phyloP scores from a whole-genome alignment of 2,329 filamentous ascomycete genomes.

The Fusarium sp. region DNA sequence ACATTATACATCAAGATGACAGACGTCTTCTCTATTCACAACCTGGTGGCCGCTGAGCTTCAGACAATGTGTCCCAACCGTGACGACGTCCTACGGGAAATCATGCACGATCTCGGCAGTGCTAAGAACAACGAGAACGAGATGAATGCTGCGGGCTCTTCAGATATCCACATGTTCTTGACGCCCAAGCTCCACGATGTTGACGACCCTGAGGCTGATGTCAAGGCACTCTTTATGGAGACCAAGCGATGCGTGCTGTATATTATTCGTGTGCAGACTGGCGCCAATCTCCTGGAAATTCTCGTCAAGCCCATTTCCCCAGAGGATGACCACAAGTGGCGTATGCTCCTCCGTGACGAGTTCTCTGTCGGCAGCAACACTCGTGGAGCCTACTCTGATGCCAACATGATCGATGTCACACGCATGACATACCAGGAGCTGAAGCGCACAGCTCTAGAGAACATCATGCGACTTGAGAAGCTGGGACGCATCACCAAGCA shows the following conservation, averaged over 20 bases:
- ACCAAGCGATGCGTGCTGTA: constrained; percentile 97
- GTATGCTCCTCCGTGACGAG: constrained; percentile 82
- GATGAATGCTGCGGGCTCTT: constrained; percentile 84
- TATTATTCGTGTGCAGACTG: constrained; percentile 95
- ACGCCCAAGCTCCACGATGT: constrained; percentile 89
- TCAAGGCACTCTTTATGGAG: constrained; percentile 96
- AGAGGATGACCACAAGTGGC: constrained; percentile 93
- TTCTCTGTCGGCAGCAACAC: constrained; percentile 72
- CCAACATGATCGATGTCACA: constrained; percentile 88
- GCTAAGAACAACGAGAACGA: constrained; percentile 97
- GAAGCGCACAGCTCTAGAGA: constrained; percentile 92
- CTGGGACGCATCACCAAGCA: constrained; percentile 86
- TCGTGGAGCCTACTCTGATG: constrained; percentile 88
- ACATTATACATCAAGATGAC: constrained; percentile 99
- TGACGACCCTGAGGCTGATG: constrained; percentile 90
- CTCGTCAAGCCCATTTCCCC: constrained; percentile 86
- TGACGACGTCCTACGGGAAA: constrained; percentile 89
- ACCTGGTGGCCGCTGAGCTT: constrained; percentile 82
- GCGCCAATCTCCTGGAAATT: constrained; percentile 92
- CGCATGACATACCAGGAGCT: constrained; percentile 90
- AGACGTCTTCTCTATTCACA: constrained; percentile 96
- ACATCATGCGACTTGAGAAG: constrained; percentile 88
- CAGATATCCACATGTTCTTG: constrained; percentile 90
- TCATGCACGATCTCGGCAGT: constrained; percentile 92
- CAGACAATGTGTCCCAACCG: constrained; percentile 78